These are phyloP conservation scores for Vanrija pseudolonga DNA, from an alignment of 1,284 basidiomycete species.

Conservation along the genomic window DNA sequence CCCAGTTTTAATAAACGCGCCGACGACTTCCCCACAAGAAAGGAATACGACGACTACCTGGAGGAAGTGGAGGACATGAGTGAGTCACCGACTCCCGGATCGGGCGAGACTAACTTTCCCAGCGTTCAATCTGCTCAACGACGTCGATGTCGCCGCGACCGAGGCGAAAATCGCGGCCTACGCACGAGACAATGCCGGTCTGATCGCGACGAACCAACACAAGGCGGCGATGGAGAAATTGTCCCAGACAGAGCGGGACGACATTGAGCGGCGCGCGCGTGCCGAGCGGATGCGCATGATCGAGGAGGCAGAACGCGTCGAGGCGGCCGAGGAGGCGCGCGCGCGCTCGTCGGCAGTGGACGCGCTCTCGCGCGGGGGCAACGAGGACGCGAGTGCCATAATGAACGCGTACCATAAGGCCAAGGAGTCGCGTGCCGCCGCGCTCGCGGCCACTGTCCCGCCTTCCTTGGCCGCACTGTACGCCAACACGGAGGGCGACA, in stretches of 20 bases:
- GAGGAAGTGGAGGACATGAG: constrained; percentile 95
- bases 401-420: constrained; percentile 51
- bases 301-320: constrained; percentile 64
- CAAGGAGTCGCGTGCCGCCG: constrained; percentile 29
- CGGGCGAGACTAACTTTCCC: not conserved
- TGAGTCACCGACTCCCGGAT: constrained; percentile 50
- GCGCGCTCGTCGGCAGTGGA: constrained; percentile 63
- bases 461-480: constrained; percentile 11
- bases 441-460: constrained; percentile 29
- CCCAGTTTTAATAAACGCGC: constrained; percentile 84
- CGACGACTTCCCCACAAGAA: constrained; percentile 80
- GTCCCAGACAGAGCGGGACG: constrained; percentile 60
- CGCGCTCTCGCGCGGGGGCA: constrained; percentile 60
- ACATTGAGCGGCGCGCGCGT: constrained; percentile 64
- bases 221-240: constrained; percentile 56
- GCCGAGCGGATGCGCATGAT: constrained; percentile 62
- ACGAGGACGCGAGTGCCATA: constrained; percentile 56
- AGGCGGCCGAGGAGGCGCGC: constrained; percentile 50
- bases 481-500: constrained; percentile 9
- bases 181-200: constrained; percentile 70
- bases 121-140: constrained; percentile 93
- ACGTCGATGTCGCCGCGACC: constrained; percentile 77
- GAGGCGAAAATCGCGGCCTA: constrained; percentile 78
- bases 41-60: constrained; percentile 87
- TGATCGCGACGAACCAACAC: constrained; percentile 74